A percentile compares a stretch with the other conserved stretches of the same genome.
phyloP scores from a whole-genome alignment of 768 basidiomycete species.

The Pisolithus orientalis region DNA sequence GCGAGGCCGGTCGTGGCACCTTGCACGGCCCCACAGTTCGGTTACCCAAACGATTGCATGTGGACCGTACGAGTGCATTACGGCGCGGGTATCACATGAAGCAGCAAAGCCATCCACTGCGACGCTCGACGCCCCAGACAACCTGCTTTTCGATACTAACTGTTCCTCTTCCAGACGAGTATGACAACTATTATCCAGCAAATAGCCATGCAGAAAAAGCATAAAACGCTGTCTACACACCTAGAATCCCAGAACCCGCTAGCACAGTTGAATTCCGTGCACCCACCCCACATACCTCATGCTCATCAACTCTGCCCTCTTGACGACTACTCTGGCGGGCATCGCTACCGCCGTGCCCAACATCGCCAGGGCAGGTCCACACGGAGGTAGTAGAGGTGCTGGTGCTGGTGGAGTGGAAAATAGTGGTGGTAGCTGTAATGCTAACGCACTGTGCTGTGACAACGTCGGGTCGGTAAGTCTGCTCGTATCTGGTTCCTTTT shows the following conservation, averaged over 20 bases:
- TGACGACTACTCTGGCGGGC: conserved; percentile 10
- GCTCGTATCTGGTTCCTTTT: background rate
- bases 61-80: too few species aligned
- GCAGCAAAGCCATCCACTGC: too few species aligned
- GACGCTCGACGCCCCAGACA: too few species aligned
- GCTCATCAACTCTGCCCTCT: background rate
- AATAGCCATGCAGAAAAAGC: background rate
- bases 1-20: too few species aligned
- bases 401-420: background rate
- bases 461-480: conserved; percentile 1
- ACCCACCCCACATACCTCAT: background rate
- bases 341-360: conserved; percentile 7
- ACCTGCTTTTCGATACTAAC: too few species aligned
- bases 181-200: too few species aligned
- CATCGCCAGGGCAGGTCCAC: background rate
- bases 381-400: too few species aligned
- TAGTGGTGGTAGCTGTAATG: conserved; percentile 9
- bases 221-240: background rate
- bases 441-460: conserved; percentile 10
- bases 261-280: background rate
- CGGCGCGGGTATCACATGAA: too few species aligned
- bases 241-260: background rate
- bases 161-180: too few species aligned
- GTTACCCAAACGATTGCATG: too few species aligned
- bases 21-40: too few species aligned